Evolutionary conservation across 352 stramenopile species (phyloP), one percentile per base, ranked within the genome.

Genomic region (Pythium apleroticum): DNA sequence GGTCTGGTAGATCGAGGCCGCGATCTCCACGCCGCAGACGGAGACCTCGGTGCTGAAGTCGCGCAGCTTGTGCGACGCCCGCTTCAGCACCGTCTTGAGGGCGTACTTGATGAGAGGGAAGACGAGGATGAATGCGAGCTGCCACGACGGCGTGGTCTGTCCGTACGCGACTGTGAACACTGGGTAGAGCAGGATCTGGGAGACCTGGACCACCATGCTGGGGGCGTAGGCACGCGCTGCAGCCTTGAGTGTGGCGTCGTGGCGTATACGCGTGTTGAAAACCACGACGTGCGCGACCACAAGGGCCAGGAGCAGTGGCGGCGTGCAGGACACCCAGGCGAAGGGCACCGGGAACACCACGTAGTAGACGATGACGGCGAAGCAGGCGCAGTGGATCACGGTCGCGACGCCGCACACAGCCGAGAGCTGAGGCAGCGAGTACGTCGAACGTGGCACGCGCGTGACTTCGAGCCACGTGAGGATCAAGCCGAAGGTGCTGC

Each of bases 381-480:
- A 66, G 15, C 41, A 20, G 6, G 39, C 17, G 2, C 9, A 22
- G 50, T 66, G 25, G 11, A 57, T 3, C 7, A 62, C 8, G 1
- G 28, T 63, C 1, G 33, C n/a, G 24, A 63, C 6, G 1, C 19
- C 8, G 25, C 31, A 53, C 27, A 69, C 46, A 3, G 20, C 11
- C 2, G 25, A 9, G 3, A 63, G 25, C 25, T 69, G 45, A 3
- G 22, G 19, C 2, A 63, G 30, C 31, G 62, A 69, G 55, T 63
- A 69, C n/a, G 8, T 55, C 1, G 54, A 15, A 33, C 37, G 63
- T 1, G 63, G 56, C 11, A 53, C 20, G 3, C 19, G 4, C n/a
- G 63, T 69, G 17, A 64, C 63, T 25, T 65, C 35, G 6, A 48
- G 20, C 63, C 63, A 69, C 25, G 56, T 69, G 41, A 69, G 63